These are phyloP conservation scores for Fistulifera pelliculosa DNA, from an alignment of 108 stramenopile genomes.

Conservation along the genomic window DNA sequence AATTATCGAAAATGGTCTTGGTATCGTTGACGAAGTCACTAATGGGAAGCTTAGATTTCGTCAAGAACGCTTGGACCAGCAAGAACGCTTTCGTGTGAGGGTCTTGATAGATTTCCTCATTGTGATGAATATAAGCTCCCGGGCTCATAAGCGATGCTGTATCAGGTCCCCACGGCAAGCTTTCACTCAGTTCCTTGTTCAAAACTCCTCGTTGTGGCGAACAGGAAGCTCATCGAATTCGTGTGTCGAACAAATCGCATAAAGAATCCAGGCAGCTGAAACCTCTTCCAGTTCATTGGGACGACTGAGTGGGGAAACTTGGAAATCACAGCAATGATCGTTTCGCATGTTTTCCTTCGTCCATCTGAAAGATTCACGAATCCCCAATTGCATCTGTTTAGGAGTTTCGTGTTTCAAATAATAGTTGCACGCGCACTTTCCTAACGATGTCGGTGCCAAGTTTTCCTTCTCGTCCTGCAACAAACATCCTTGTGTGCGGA, in stretches of 20 bases:
- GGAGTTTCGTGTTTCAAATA: constrained; percentile 85
- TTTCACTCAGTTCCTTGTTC: constrained; percentile 85
- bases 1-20: constrained; percentile 89
- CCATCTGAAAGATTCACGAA: constrained; percentile 30
- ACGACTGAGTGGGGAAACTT: not conserved
- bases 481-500: constrained; percentile 76
- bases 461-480: constrained; percentile 23
- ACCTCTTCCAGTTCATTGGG: constrained; percentile 23
- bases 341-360: not conserved
- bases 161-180: constrained; percentile 77
- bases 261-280: constrained; percentile 58
- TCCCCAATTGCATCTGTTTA: constrained; percentile 66
- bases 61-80: constrained; percentile 86
- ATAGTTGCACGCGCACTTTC: constrained; percentile 81
- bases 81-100: constrained; percentile 94
- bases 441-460: constrained; percentile 58
- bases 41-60: constrained; percentile 82
- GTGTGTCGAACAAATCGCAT: constrained; percentile 62
- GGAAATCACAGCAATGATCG: not conserved
- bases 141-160: constrained; percentile 16
- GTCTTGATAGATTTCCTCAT: constrained; percentile 62
- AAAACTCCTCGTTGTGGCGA: constrained; percentile 96
- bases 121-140: constrained; percentile 18
- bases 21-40: constrained; percentile 97
- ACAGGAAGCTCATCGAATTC: constrained; percentile 97